Percentiles rank a stretch among this genome's conserved stretches.
phyloP scores from a whole-genome alignment of 768 basidiomycete genomes.

The Hebeloma cylindrosporum region DNA sequence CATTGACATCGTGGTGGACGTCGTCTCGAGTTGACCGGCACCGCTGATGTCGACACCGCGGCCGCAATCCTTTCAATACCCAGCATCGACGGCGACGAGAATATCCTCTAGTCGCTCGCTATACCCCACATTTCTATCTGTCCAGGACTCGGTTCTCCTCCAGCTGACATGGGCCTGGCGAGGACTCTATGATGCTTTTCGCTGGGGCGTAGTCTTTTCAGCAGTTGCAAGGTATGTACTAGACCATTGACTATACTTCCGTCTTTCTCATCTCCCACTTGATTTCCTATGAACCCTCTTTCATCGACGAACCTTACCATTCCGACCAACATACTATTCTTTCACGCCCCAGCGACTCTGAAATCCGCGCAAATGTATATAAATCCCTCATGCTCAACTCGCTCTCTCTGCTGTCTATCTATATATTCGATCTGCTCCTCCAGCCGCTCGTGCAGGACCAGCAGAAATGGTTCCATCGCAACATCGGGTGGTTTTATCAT shows the following conservation, averaged over 20 bases:
- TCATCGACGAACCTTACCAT: neutral
- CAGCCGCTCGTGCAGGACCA: conserved; percentile 63
- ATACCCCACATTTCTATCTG: conserved; percentile 71
- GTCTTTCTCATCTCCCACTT: neutral
- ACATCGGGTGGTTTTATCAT: conserved; percentile 76
- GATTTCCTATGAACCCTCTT: neutral
- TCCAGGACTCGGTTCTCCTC: conserved; percentile 56
- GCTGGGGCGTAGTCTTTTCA: conserved; percentile 65
- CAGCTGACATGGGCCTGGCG: conserved; percentile 58
- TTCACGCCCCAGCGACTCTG: conserved; percentile 56
- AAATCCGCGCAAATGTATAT: conserved; percentile 70
- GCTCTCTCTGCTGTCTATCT: conserved; percentile 71
- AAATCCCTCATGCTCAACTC: conserved; percentile 76
- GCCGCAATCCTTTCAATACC: conserved; percentile 25
- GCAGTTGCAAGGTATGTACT: conserved; percentile 55
- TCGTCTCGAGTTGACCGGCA: conserved; percentile 3
- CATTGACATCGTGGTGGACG: conserved; percentile 13
- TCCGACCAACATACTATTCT: neutral
- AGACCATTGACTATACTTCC: neutral
- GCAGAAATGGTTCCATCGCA: conserved; percentile 66
- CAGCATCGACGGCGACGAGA: conserved; percentile 11
- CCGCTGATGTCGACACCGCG: conserved; percentile 18
- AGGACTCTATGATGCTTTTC: conserved; percentile 70
- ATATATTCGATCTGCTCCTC: conserved; percentile 71
- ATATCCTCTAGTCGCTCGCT: conserved; percentile 48